Conservation (phyloP, 140 eudicot species). For the Flaveria floridana region DNA sequence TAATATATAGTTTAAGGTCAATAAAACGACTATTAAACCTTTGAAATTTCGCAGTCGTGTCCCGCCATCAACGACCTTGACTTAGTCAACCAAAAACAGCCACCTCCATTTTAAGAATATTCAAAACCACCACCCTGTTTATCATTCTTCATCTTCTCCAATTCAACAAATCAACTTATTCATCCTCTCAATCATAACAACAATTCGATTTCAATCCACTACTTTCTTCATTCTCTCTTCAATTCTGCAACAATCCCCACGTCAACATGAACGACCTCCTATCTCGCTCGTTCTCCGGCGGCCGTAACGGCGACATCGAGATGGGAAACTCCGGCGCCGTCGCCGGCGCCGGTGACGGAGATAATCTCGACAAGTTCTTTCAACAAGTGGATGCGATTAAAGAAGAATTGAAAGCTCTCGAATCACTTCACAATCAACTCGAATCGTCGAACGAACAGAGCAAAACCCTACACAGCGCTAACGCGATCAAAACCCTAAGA, state of each 20-base stretch:
- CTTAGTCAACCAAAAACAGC: not conserved
- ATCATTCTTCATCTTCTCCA: not conserved
- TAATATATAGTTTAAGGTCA: too few relatives aligned
- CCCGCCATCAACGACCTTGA: slow-evolving; percentile 14
- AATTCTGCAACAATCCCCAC: not conserved
- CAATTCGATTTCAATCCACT: not conserved
- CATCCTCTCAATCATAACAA: not conserved
- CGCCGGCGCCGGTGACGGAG: not conserved
- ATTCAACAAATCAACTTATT: not conserved
- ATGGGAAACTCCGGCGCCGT: slow-evolving; percentile 22
- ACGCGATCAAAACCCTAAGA: slow-evolving; percentile 39
- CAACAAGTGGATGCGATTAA: slow-evolving; percentile 42
- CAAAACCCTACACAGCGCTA: slow-evolving; percentile 49
- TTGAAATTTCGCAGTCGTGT: not conserved
- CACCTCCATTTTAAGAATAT: not conserved
- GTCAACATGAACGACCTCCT: slow-evolving; percentile 39
- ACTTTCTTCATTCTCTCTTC: not conserved
- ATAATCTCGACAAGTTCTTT: slow-evolving; percentile 43
- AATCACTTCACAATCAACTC: slow-evolving; percentile 36
- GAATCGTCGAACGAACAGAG: slow-evolving; percentile 40
- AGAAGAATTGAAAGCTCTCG: slow-evolving; percentile 36
- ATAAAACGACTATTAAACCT: too few relatives aligned
- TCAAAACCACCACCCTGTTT: not conserved
- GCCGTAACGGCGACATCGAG: slow-evolving; percentile 39
- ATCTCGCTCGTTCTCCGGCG: slow-evolving; percentile 39